Evolutionary conservation across 1,284 basidiomycete species (phyloP).

Genomic region (Coniferiporia weirii): DNA sequence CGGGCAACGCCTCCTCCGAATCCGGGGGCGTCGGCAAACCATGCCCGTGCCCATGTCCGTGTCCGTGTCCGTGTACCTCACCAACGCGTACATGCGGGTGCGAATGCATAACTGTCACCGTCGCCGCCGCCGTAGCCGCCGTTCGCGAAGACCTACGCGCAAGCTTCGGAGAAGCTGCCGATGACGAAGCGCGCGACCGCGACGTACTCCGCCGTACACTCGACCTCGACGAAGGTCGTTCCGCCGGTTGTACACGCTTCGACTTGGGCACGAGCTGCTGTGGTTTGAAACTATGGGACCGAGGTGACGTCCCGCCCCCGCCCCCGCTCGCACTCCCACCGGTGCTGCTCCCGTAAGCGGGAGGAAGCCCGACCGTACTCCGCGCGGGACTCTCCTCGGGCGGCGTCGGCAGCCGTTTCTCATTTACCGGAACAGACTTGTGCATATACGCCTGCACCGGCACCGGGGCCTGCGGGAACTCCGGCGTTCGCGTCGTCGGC

Average conservation of each 20-base stretch:
- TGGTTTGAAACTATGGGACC: not conserved
- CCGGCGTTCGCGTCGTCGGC: not conserved
- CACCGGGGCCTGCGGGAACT: not conserved
- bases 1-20: slow-evolving; percentile 11
- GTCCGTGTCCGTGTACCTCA: too few relatives aligned
- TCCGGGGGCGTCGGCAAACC: slow-evolving; percentile 13
- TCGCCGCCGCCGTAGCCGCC: not conserved
- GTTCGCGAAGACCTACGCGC: not conserved
- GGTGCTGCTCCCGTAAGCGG: not conserved
- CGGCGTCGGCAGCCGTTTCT: slow-evolving; percentile 13
- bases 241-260: not conserved
- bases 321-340: too few relatives aligned
- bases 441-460: too few relatives aligned
- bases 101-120: too few relatives aligned
- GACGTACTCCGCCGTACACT: not conserved
- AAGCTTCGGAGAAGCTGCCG: not conserved
- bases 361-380: not conserved
- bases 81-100: too few relatives aligned
- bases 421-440: not conserved
- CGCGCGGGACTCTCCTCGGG: slow-evolving; percentile 4
- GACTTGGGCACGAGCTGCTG: not conserved
- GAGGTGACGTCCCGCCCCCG: not conserved
- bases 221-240: not conserved
- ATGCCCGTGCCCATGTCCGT: not conserved
- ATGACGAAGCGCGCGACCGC: not conserved